These are phyloP conservation scores for Teunomyces panamensis DNA, from an alignment of 805 yeast species.

Conservation along the genomic window DNA sequence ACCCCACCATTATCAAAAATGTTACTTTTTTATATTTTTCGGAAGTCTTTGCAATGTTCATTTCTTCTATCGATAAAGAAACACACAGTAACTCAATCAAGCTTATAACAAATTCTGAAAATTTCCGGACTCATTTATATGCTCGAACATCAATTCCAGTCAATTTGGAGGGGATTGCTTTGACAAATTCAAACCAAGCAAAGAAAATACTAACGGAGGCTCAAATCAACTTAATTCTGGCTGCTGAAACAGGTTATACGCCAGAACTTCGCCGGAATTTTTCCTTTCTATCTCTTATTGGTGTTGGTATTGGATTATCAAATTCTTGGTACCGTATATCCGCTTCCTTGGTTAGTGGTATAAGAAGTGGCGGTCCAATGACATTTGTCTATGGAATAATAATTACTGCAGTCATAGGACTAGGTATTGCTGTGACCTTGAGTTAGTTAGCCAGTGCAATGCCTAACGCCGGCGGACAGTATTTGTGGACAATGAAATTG, in stretches of 20 bases:
- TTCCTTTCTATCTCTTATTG: constrained; percentile 47
- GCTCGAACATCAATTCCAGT: not conserved
- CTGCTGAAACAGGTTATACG: constrained; percentile 27
- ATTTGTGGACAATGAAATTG: constrained; percentile 55
- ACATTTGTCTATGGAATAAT: constrained; percentile 55
- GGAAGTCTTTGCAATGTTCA: not conserved
- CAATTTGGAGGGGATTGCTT: constrained; percentile 6
- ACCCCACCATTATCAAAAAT: not conserved
- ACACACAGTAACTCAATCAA: not conserved
- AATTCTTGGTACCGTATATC: constrained; percentile 63
- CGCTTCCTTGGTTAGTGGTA: constrained; percentile 53
- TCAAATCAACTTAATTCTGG: constrained; percentile 22
- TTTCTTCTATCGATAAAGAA: not conserved
- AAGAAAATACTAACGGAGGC: constrained; percentile 14
- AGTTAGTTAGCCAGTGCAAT: constrained; percentile 53
- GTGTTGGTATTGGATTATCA: constrained; percentile 59
- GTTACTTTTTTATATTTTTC: not conserved
- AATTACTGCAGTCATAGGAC: constrained; percentile 47
- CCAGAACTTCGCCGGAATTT: constrained; percentile 28
- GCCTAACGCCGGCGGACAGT: constrained; percentile 60
- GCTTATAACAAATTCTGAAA: not conserved
- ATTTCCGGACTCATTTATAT: not conserved
- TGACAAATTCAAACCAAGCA: constrained; percentile 4
- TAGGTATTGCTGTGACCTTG: constrained; percentile 47
- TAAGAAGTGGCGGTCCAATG: constrained; percentile 58